Conservation (phyloP, 139 green algal genomes). For the Spirogloea muscicola region DNA sequence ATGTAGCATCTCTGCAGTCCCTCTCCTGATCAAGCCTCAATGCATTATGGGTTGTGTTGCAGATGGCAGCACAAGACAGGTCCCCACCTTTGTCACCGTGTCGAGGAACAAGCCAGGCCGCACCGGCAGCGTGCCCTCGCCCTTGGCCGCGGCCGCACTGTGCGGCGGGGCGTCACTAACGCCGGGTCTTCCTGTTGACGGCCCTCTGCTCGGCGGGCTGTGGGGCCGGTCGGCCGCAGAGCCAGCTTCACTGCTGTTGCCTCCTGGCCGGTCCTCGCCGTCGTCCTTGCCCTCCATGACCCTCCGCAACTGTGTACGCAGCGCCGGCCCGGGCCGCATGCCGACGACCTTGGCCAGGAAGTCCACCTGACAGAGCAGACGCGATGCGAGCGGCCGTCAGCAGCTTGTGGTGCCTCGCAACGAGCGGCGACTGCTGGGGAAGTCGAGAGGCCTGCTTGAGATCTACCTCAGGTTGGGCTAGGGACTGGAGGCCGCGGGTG, state of each 20-base stretch:
- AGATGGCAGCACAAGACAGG: too few species aligned
- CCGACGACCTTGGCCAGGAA: neutral
- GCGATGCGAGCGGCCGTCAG: neutral
- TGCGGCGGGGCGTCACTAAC: too few species aligned
- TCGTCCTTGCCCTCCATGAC: neutral
- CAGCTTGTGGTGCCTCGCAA: too few species aligned
- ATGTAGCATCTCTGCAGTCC: too few species aligned
- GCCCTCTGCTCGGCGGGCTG: neutral
- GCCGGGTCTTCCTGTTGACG: too few species aligned
- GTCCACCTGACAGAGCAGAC: neutral
- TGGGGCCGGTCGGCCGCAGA: neutral
- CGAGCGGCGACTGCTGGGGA: too few species aligned
- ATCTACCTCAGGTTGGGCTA: conserved; percentile 1
- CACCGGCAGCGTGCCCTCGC: conserved; percentile 2
- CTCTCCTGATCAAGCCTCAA: too few species aligned
- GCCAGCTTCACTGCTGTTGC: neutral
- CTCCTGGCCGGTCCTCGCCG: neutral
- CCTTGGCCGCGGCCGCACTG: too few species aligned
- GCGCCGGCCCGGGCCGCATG: neutral
- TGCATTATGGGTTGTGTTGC: too few species aligned
- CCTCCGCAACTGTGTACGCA: neutral
- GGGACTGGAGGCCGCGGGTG: neutral
- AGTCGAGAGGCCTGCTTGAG: too few species aligned
- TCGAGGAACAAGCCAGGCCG: conserved; percentile 11
- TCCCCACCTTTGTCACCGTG: conserved; percentile 14